Evolutionary conservation across 331 rosid species (phyloP).

Genomic region (Dryas integrifolia): DNA sequence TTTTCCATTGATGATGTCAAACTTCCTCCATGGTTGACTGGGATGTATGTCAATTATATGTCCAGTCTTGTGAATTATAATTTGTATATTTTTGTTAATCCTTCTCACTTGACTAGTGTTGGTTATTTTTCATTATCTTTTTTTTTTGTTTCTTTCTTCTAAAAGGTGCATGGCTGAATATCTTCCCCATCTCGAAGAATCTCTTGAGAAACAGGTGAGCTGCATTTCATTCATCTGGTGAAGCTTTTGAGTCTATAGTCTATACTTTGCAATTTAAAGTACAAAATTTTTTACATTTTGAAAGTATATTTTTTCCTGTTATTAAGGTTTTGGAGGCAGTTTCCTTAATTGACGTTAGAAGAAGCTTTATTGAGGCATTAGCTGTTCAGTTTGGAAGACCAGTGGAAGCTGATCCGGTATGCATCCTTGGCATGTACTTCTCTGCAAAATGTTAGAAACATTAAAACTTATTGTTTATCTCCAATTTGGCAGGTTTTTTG

Average conservation of each 20-base stretch:
- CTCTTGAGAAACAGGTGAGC: slow-evolving; percentile 85
- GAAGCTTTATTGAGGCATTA: slow-evolving; percentile 81
- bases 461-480: slow-evolving; percentile 19
- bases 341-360: slow-evolving; percentile 68
- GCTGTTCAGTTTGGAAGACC: slow-evolving; percentile 72
- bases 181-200: slow-evolving; percentile 86
- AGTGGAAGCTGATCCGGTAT: slow-evolving; percentile 93
- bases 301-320: background rate
- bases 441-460: slow-evolving; percentile 7
- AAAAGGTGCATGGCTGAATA: slow-evolving; percentile 96
- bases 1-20: slow-evolving; percentile 83
- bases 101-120: slow-evolving; percentile 2
- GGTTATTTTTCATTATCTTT: background rate
- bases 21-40: slow-evolving; percentile 84
- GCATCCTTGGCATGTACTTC: slow-evolving; percentile 23
- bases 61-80: background rate
- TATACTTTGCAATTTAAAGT: background rate
- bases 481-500: slow-evolving; percentile 69
- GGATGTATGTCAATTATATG: slow-evolving; percentile 56
- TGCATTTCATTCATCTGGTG: slow-evolving; percentile 16
- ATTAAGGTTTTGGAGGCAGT: slow-evolving; percentile 78
- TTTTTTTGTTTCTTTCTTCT: slow-evolving; percentile 22
- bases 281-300: background rate
- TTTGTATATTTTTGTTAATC: background rate
- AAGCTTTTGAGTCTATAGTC: slow-evolving; percentile 21